Base-by-base conservation (phyloP, 257 asterid genomes). In the Hygrophila difformis region DNA sequence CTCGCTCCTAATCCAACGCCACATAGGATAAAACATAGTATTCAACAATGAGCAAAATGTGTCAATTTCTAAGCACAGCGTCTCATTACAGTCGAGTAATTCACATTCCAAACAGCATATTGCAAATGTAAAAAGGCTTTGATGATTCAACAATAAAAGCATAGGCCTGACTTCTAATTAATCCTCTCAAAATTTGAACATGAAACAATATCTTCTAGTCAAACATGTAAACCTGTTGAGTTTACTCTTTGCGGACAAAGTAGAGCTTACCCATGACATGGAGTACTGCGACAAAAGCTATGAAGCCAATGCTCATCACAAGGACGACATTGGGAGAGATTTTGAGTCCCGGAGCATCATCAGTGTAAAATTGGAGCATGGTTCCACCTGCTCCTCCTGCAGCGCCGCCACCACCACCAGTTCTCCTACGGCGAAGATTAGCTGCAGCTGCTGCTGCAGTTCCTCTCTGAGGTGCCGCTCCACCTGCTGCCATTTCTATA, bases 341-440 rank as follows among this genome's bases (percentile, higher is more conserved):
- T 67, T 74, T 71, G 6, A 78, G 83, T 37, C 87, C 87, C 0
- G 87, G 83, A 9, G 87, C 87, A 58, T 78, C 87, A 42, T 78
- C 87, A 0, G 87, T 74, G 83, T 78, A 74, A 60, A 78, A 78
- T 45, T 78, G 87, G 55, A 78, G 87, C 87, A 78, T 78, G 47
- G 83, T 71, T 36, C 87, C 87, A 48, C 87, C 44, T 8, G 76
- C 83, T n/a, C 81, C 81, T 1, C 83, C 75, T 4, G 71, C 63
- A 1, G 80, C 67, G 13, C 72, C 67, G 13, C 72, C 82, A 28
- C 79, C 74, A 0, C 78, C 69, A 4, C 62, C 63, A 9, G 87
- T 62, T 61, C 72, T 74, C 56, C 87, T 60, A 51, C 81, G 46
- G 6, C 87, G 87, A 22, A 78, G 77, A 52, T 76, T 76, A 18